Percentiles rank a stretch among this genome's conserved stretches.
Evolutionary conservation across 192 early-diverging fungal species (phyloP).

Genomic region (Powellomyces hirtus): DNA sequence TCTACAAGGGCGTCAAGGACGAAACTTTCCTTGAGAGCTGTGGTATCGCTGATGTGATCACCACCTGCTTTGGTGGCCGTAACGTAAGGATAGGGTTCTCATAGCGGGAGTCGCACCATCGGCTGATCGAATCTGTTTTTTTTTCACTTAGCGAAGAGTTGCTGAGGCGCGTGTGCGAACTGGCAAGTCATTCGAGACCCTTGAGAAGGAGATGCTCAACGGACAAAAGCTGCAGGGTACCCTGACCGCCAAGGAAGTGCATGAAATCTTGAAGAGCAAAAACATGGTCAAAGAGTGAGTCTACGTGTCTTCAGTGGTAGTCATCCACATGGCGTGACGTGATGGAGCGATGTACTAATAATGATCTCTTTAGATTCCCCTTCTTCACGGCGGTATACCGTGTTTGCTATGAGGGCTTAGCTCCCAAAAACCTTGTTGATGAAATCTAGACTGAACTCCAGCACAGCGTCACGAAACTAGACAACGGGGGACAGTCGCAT

Average conservation of each 20-base stretch:
- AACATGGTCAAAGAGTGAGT: constrained; percentile 57
- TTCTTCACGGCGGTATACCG: constrained; percentile 91
- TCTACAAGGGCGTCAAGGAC: constrained; percentile 78
- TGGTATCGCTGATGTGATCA: constrained; percentile 93
- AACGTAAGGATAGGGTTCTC: constrained; percentile 44
- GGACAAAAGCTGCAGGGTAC: constrained; percentile 98
- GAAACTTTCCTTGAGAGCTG: constrained; percentile 97
- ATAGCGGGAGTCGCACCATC: not conserved
- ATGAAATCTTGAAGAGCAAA: constrained; percentile 71
- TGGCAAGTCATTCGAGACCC: constrained; percentile 87
- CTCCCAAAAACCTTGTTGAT: constrained; percentile 69
- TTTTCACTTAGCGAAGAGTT: constrained; percentile 57
- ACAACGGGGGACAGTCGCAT: no score
- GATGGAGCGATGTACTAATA: not conserved
- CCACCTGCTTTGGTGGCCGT: constrained; percentile 95
- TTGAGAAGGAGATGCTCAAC: constrained; percentile 91
- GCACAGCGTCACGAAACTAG: no score
- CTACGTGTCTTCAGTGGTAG: not conserved
- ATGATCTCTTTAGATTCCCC: constrained; percentile 60
- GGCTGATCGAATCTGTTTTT: not conserved
- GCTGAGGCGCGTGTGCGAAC: constrained; percentile 88
- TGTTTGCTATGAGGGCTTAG: constrained; percentile 78
- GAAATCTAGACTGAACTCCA: no score
- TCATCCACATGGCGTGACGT: not conserved
- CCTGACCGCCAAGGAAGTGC: constrained; percentile 82